phyloP scores from a whole-genome alignment of 2,329 filamentous ascomycete genomes.

The Cordyceps fumosorosea region DNA sequence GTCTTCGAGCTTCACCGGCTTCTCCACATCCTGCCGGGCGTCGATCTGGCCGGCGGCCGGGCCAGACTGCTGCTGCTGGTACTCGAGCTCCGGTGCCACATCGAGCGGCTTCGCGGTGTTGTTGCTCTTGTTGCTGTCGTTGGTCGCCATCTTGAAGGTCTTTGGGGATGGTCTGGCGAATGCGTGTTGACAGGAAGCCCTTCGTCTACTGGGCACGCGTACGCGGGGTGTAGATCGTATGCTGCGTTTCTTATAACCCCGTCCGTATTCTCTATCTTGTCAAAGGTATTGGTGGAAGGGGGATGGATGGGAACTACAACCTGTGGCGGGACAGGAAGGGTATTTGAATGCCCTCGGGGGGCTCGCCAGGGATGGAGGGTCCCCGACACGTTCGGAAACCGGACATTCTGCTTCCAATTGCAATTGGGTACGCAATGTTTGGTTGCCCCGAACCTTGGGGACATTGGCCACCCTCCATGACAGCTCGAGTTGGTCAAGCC shows the following conservation, averaged over 20 bases:
- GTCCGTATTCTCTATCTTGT: not conserved
- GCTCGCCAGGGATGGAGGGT: not conserved
- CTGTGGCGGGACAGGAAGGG: not conserved
- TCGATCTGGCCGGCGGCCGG: constrained; percentile 8
- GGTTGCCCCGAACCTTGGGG: not conserved
- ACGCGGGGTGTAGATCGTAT: not conserved
- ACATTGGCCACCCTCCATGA: constrained; percentile 2
- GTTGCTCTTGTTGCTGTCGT: not conserved
- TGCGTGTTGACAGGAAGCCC: not conserved
- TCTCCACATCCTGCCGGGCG: constrained; percentile 8
- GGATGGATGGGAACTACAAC: not conserved
- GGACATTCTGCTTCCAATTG: not conserved
- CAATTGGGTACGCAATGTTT: not conserved
- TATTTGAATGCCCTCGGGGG: not conserved
- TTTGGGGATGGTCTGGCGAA: not conserved
- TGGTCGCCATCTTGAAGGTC: constrained; percentile 7
- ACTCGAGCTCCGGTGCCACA: constrained; percentile 3
- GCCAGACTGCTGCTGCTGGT: not conserved
- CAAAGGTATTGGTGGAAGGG: not conserved
- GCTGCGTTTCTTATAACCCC: not conserved
- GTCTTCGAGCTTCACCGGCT: not conserved
- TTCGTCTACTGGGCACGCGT: not conserved
- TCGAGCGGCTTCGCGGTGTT: not conserved
- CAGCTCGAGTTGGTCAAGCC: constrained; percentile 3
- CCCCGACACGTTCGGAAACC: constrained; percentile 1